phyloP scores from a whole-genome alignment of 495 filamentous ascomycete genomes.

The Penicillium ochrochloron region DNA sequence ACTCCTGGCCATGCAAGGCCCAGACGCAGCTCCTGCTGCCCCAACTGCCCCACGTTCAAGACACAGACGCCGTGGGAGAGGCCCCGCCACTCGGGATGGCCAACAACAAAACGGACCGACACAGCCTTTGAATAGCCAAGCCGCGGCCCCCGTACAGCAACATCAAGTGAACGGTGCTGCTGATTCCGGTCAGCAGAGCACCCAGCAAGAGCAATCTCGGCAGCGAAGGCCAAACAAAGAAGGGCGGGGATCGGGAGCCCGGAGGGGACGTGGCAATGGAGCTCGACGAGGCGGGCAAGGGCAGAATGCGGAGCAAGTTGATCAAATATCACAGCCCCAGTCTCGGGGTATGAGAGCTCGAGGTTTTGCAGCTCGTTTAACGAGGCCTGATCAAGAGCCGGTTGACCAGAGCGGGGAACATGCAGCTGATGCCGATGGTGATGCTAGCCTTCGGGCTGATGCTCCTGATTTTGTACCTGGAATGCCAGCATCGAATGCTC shows the following conservation, averaged over 20 bases:
- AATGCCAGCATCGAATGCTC: conserved; percentile 35
- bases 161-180: conserved; percentile 12
- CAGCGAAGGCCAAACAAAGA: conserved; percentile 40
- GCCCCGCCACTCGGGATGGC: conserved; percentile 34
- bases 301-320: conserved; percentile 28
- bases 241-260: conserved; percentile 45
- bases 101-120: conserved; percentile 19
- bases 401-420: conserved; percentile 34
- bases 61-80: conserved; percentile 40
- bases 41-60: conserved; percentile 36
- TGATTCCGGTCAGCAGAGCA: conserved; percentile 12
- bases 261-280: conserved; percentile 33
- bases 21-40: conserved; percentile 17
- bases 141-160: conserved; percentile 15
- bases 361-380: conserved; percentile 59
- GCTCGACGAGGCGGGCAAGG: conserved; percentile 29
- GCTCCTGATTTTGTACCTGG: conserved; percentile 69
- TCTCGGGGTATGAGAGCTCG: conserved; percentile 46
- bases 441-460: conserved; percentile 45
- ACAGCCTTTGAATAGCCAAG: conserved; percentile 15
- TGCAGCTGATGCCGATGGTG: conserved; percentile 15
- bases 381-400: conserved; percentile 34
- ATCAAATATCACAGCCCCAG: conserved; percentile 16
- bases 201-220: conserved; percentile 22
- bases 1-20: conserved; percentile 29